These are phyloP conservation scores for Sonneratia caseolaris DNA, from an alignment of 345 rosid species.

Conservation along the genomic window DNA sequence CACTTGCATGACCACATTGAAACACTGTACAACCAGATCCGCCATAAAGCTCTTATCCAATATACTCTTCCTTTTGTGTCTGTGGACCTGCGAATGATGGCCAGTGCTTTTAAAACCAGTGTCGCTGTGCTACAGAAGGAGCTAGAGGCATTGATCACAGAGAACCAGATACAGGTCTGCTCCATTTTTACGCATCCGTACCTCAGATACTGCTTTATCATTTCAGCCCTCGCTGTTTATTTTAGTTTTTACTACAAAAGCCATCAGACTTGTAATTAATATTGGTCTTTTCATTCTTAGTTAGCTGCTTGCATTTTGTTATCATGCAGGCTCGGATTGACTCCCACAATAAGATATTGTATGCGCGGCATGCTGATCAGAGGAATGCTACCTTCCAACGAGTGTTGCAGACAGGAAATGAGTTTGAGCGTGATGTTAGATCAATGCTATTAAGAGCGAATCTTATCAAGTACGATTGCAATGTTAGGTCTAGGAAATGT, in stretches of 20 bases:
- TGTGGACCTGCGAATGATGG: constrained; percentile 92
- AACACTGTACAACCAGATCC: constrained; percentile 80
- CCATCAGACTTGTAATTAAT: neutral
- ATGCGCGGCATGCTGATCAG: constrained; percentile 96
- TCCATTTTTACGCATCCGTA: neutral
- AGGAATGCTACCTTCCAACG: constrained; percentile 90
- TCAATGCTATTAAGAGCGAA: constrained; percentile 82
- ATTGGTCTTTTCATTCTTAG: neutral
- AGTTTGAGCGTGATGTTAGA: constrained; percentile 81
- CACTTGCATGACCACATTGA: constrained; percentile 87
- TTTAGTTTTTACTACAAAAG: neutral
- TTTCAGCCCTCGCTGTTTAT: neutral
- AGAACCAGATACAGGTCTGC: constrained; percentile 88
- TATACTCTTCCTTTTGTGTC: constrained; percentile 95
- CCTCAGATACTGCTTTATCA: too few relatives aligned
- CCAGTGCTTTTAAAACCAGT: constrained; percentile 87
- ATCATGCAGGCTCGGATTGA: constrained; percentile 85
- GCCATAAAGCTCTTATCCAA: constrained; percentile 90
- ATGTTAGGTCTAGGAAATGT: constrained; percentile 51
- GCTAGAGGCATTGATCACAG: constrained; percentile 81
- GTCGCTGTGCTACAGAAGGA: constrained; percentile 78
- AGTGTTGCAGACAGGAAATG: constrained; percentile 84
- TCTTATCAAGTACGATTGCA: constrained; percentile 75
- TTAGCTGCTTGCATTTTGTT: neutral
- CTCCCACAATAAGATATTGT: constrained; percentile 92